Evolutionary conservation across 2,329 filamentous ascomycete species (phyloP).

Genomic region (Cyphellophora attinorum): DNA sequence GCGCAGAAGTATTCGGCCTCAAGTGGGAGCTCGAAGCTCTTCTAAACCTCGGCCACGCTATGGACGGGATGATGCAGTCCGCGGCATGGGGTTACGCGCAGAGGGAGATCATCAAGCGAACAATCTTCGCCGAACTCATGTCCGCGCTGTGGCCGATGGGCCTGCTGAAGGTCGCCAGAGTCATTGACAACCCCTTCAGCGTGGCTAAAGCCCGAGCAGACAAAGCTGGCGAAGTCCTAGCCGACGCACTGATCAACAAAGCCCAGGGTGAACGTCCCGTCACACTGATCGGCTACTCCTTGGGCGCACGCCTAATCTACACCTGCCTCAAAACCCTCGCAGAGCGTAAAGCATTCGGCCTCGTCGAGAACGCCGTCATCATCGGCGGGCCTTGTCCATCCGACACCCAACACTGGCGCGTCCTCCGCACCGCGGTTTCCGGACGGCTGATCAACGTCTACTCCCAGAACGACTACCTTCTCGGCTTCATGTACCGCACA

Average conservation of each 20-base stretch:
- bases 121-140: conserved; percentile 58
- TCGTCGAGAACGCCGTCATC: conserved; percentile 74
- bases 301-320: conserved; percentile 75
- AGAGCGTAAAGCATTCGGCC: conserved; percentile 68
- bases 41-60: conserved; percentile 64
- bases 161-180: conserved; percentile 55
- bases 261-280: conserved; percentile 75
- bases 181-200: conserved; percentile 74
- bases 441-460: conserved; percentile 82
- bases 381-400: conserved; percentile 74
- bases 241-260: conserved; percentile 71
- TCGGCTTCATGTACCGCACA: conserved; percentile 78
- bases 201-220: conserved; percentile 67
- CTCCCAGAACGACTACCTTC: conserved; percentile 76
- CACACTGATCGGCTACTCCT: conserved; percentile 69
- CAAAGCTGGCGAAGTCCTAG: conserved; percentile 70
- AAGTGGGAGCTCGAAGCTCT: conserved; percentile 75
- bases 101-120: conserved; percentile 63
- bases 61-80: conserved; percentile 68
- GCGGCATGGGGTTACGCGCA: conserved; percentile 73
- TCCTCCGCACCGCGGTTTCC: conserved; percentile 66
- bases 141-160: conserved; percentile 62
- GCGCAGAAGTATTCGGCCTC: conserved; percentile 71
- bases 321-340: conserved; percentile 69
- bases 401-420: conserved; percentile 61